These are phyloP conservation scores for Miamiensis avidus DNA, from an alignment of 169 alveolate genomes.

Conservation along the genomic window DNA sequence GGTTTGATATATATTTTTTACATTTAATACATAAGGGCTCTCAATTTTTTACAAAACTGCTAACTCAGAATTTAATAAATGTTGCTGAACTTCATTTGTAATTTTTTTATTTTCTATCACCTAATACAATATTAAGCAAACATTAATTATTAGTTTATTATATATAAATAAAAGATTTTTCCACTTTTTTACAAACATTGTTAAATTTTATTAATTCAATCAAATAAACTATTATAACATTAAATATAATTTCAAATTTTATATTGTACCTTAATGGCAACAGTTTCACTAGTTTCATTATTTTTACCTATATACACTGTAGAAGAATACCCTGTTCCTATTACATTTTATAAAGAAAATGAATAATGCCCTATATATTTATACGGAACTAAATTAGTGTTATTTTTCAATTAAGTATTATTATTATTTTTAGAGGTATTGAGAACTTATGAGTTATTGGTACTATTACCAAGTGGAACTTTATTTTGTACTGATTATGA, in stretches of 20 bases:
- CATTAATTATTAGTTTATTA: too few species aligned
- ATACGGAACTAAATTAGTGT: conserved; percentile 24
- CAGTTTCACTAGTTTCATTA: conserved; percentile 36
- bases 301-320: conserved; percentile 47
- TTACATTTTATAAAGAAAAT: conserved; percentile 27
- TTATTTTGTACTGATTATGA: too few species aligned
- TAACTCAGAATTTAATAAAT: conserved; percentile 11
- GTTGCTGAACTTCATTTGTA: conserved; percentile 7
- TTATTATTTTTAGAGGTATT: too few species aligned
- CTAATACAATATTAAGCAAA: too few species aligned
- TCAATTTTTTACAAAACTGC: conserved; percentile 21
- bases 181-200: too few species aligned
- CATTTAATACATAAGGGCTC: conserved; percentile 7
- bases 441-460: too few species aligned
- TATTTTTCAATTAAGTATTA: too few species aligned
- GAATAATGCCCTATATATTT: conserved; percentile 41
- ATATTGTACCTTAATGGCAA: conserved; percentile 48
- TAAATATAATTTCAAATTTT: not conserved
- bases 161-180: too few species aligned
- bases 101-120: not conserved
- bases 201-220: too few species aligned
- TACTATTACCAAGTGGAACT: too few species aligned
- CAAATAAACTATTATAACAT: not conserved
- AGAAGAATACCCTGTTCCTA: conserved; percentile 43
- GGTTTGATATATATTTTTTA: conserved; percentile 15